These are phyloP conservation scores for Scedosporium dehoogii DNA, from an alignment of 2,329 filamentous ascomycete species.

Conservation along the genomic window DNA sequence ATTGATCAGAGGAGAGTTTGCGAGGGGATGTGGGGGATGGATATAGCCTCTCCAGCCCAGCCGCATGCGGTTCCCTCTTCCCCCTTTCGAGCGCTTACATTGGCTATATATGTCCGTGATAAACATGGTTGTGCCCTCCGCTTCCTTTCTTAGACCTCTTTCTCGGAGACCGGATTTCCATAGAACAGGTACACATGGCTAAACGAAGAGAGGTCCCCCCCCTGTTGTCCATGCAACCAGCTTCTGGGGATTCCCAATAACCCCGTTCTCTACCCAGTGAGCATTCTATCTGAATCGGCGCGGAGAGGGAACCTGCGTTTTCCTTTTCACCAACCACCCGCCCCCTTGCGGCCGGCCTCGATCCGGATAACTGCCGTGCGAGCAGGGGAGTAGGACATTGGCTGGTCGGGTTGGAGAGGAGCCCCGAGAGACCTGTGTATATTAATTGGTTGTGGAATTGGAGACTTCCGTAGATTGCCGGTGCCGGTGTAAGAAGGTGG, in stretches of 20 bases:
- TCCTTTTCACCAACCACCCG: neutral
- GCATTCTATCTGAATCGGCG: slow-evolving; percentile 5
- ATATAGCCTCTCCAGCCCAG: neutral
- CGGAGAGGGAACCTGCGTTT: neutral
- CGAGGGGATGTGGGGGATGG: neutral
- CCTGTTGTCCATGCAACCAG: neutral
- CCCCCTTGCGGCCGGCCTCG: neutral
- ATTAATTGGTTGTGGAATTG: slow-evolving; percentile 1
- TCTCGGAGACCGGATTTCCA: neutral
- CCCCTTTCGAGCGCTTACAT: neutral
- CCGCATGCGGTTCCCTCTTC: neutral
- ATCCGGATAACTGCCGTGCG: slow-evolving; percentile 1
- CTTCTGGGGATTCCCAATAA: neutral
- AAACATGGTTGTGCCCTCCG: neutral
- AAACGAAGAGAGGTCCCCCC: neutral
- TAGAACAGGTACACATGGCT: neutral
- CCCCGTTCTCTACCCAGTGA: neutral
- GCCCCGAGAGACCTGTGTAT: neutral
- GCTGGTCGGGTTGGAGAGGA: neutral
- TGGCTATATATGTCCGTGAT: neutral
- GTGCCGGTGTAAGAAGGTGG: neutral
- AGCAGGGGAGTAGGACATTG: neutral
- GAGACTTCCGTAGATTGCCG: neutral
- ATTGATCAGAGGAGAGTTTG: neutral
- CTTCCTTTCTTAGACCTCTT: neutral